These are phyloP conservation scores for Sanguinoderma infundibulare DNA, from an alignment of 1,284 basidiomycete genomes.

Conservation along the genomic window DNA sequence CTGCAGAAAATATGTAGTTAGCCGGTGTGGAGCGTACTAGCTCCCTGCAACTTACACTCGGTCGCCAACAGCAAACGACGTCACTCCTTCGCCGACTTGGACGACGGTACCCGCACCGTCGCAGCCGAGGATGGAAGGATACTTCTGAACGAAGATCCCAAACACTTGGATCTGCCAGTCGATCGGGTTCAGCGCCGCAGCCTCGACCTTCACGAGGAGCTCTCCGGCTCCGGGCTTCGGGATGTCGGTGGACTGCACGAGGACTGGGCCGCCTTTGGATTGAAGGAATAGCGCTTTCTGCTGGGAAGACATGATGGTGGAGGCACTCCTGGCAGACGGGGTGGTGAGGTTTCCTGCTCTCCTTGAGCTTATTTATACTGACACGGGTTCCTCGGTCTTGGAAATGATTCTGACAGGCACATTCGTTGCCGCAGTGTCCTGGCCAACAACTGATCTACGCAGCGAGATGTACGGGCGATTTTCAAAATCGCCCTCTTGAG, in stretches of 20 bases:
- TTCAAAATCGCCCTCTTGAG: too few species aligned
- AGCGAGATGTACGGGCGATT: not conserved
- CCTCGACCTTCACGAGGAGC: constrained; percentile 44
- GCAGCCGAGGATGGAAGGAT: constrained; percentile 53
- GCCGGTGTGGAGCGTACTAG: too few species aligned
- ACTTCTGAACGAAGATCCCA: constrained; percentile 38
- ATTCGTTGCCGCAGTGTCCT: not conserved
- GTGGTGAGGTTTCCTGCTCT: not conserved
- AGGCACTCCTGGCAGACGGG: not conserved
- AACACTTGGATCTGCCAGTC: constrained; percentile 43
- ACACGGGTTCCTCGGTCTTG: not conserved
- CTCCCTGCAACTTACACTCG: constrained; percentile 56
- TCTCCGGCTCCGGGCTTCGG: constrained; percentile 42
- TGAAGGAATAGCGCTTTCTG: constrained; percentile 35
- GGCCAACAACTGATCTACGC: not conserved
- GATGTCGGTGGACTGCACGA: constrained; percentile 25
- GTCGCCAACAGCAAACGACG: constrained; percentile 56
- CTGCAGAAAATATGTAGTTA: not conserved
- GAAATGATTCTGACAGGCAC: not conserved
- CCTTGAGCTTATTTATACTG: not conserved
- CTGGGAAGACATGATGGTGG: constrained; percentile 10
- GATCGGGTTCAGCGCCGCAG: constrained; percentile 47
- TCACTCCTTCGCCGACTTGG: constrained; percentile 55
- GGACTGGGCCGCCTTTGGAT: constrained; percentile 23
- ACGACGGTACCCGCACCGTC: constrained; percentile 64